Evolutionary conservation across 78 protist species (phyloP).

Genomic region (Dictyostelium citrinum): DNA sequence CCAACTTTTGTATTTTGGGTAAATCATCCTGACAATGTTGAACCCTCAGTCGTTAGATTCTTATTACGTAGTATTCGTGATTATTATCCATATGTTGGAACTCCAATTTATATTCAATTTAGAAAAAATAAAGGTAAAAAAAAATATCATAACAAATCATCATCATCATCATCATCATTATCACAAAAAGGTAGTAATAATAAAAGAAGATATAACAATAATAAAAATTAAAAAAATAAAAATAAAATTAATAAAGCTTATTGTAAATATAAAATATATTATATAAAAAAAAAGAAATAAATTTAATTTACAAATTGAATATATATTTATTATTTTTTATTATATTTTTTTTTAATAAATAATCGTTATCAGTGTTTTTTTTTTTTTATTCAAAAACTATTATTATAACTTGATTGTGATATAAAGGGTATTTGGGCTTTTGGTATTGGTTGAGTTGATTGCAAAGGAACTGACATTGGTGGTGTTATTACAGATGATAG

Average conservation of each 20-base stretch:
- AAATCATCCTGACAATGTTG: constrained; percentile 63
- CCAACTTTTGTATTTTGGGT: constrained; percentile 78
- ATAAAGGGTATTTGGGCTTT: background rate
- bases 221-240: background rate
- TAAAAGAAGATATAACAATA: background rate
- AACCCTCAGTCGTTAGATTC: constrained; percentile 11
- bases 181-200: background rate
- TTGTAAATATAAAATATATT: background rate
- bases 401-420: background rate
- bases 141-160: background rate
- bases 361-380: background rate
- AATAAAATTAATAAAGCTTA: background rate
- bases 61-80: constrained; percentile 22
- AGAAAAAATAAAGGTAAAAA: constrained; percentile 21
- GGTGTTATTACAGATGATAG: background rate
- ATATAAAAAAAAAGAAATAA: background rate
- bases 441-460: background rate
- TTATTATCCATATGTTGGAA: constrained; percentile 45
- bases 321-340: background rate
- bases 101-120: constrained; percentile 53
- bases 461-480: background rate
- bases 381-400: background rate
- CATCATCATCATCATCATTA: background rate
- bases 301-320: background rate
- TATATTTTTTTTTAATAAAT: background rate